Evolutionary conservation across 2,329 filamentous ascomycete genomes (phyloP).

Genomic region (Aspergillus niger): DNA sequence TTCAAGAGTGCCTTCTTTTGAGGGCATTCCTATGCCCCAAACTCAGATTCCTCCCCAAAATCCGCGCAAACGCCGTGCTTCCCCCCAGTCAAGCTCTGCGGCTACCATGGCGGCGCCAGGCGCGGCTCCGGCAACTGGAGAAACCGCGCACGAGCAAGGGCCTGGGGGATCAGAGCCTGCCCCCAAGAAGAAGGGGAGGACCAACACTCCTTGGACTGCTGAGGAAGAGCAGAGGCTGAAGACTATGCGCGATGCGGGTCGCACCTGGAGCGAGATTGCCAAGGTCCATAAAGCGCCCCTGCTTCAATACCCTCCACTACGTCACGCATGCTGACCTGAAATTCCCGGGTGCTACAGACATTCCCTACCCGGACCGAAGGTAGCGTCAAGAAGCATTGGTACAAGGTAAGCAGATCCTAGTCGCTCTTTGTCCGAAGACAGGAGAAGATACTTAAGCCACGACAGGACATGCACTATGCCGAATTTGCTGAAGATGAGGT

Average conservation of each 20-base stretch:
- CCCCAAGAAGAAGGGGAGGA: constrained; percentile 80
- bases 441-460: constrained; percentile 22
- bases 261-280: constrained; percentile 96
- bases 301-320: constrained; percentile 3
- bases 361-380: constrained; percentile 94
- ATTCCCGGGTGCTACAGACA: constrained; percentile 56
- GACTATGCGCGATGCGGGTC: constrained; percentile 88
- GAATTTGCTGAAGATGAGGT: constrained; percentile 98
- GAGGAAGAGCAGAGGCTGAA: constrained; percentile 91
- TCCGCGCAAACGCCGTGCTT: constrained; percentile 49
- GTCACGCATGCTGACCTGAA: neutral
- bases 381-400: constrained; percentile 99
- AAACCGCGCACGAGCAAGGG: constrained; percentile 30
- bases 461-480: constrained; percentile 96
- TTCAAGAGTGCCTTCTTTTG: constrained; percentile 37
- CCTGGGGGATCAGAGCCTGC: constrained; percentile 32
- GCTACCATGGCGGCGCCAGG: constrained; percentile 40
- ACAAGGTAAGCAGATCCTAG: constrained; percentile 67
- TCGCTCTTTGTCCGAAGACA: neutral
- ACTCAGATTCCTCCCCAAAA: constrained; percentile 38
- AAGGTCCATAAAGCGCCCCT: constrained; percentile 63
- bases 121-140: constrained; percentile 30
- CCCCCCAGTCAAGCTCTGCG: constrained; percentile 39
- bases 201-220: constrained; percentile 98
- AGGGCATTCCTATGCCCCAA: constrained; percentile 45